Conservation (phyloP, 768 basidiomycete species). For the Dacryopinax primogenitus region DNA sequence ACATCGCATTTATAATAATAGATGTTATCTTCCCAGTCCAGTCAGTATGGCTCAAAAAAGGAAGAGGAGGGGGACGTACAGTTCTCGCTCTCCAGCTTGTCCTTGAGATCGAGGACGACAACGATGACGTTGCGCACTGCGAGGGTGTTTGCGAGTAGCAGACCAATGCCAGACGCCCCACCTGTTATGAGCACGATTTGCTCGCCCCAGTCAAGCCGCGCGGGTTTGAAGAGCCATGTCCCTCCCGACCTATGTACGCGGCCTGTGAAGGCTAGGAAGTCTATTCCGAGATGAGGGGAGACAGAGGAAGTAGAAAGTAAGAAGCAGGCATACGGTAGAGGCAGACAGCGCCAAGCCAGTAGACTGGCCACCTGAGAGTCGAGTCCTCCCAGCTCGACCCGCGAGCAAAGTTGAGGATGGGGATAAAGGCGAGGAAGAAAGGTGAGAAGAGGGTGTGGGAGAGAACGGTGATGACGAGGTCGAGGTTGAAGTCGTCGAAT, state of each 20-base stretch:
- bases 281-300: slow-evolving; percentile 28
- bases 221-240: slow-evolving; percentile 46
- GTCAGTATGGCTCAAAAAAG: not conserved
- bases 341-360: slow-evolving; percentile 49
- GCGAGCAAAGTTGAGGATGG: slow-evolving; percentile 65
- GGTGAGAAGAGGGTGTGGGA: slow-evolving; percentile 76
- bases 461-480: slow-evolving; percentile 67
- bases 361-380: slow-evolving; percentile 37
- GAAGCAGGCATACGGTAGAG: slow-evolving; percentile 46
- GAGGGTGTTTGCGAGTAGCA: slow-evolving; percentile 74
- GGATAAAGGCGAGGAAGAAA: slow-evolving; percentile 70
- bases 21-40: slow-evolving; percentile 48
- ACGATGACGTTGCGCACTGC: slow-evolving; percentile 71
- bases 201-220: slow-evolving; percentile 66
- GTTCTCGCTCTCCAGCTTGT: slow-evolving; percentile 55
- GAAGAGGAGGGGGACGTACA: slow-evolving; percentile 34
- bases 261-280: slow-evolving; percentile 57
- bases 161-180: slow-evolving; percentile 81
- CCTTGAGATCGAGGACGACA: slow-evolving; percentile 73
- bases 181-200: slow-evolving; percentile 88
- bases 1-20: slow-evolving; percentile 84
- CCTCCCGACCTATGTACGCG: slow-evolving; percentile 63
- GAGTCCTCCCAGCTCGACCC: slow-evolving; percentile 40
- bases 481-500: slow-evolving; percentile 61
- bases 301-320: slow-evolving; percentile 7